These are phyloP conservation scores for Hirsutella thompsonii DNA, from an alignment of 2,329 filamentous ascomycete species.

Conservation along the genomic window DNA sequence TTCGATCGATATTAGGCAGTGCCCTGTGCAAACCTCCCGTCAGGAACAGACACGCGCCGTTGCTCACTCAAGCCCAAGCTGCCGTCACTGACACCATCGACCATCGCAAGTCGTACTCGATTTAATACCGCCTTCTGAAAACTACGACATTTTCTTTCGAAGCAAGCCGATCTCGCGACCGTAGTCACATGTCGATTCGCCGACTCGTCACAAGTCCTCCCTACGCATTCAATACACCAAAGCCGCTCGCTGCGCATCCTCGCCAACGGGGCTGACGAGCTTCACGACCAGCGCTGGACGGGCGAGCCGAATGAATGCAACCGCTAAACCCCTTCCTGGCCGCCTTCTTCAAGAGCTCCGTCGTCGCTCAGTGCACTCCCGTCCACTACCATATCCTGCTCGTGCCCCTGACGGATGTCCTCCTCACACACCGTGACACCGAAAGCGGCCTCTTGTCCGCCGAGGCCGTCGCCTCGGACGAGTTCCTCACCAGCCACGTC, in stretches of 20 bases:
- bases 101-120: too few species aligned
- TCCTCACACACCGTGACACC: slow-evolving; percentile 76
- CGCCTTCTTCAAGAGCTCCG: slow-evolving; percentile 95
- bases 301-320: slow-evolving; percentile 55
- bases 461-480: slow-evolving; percentile 78
- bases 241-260: slow-evolving; percentile 3
- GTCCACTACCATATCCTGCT: slow-evolving; percentile 87
- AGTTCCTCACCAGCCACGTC: slow-evolving; percentile 95
- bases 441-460: slow-evolving; percentile 66
- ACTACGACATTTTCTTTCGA: too few species aligned
- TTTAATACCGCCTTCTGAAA: too few species aligned
- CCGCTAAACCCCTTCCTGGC: slow-evolving; percentile 96
- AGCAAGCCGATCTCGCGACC: not conserved
- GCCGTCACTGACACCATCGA: too few species aligned
- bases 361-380: slow-evolving; percentile 82
- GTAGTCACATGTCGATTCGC: slow-evolving; percentile 2
- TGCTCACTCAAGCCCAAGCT: too few species aligned
- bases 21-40: too few species aligned
- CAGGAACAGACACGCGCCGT: too few species aligned
- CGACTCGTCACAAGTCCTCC: not conserved
- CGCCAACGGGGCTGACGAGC: slow-evolving; percentile 14
- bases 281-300: slow-evolving; percentile 11
- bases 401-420: slow-evolving; percentile 83
- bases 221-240: not conserved
- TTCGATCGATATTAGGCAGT: too few species aligned